Percentiles rank a stretch among this genome's conserved stretches.
Evolutionary conservation across 1,284 basidiomycete species (phyloP).

Genomic region (Polyporus tsugae): DNA sequence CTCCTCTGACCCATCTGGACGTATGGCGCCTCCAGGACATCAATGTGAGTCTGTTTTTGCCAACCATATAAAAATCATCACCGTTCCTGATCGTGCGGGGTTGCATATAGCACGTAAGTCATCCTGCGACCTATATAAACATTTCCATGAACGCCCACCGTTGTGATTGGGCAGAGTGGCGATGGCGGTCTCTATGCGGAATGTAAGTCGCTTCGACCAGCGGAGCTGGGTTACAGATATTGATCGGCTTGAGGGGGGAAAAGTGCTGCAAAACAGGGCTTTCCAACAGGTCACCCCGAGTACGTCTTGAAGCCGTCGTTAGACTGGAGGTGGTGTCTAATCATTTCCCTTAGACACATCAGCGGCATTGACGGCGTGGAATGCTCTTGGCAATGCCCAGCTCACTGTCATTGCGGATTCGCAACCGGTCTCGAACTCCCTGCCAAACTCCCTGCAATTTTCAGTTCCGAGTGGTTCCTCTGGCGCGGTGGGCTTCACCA

Average conservation of each 20-base stretch:
- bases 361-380: constrained; percentile 62
- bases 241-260: background rate
- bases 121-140: background rate
- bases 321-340: background rate
- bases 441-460: constrained; percentile 71
- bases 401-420: constrained; percentile 63
- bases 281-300: constrained; percentile 53
- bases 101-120: constrained; percentile 39
- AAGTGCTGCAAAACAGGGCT: constrained; percentile 50
- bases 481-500: constrained; percentile 64
- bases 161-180: constrained; percentile 41
- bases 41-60: constrained; percentile 41
- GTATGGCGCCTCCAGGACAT: constrained; percentile 44
- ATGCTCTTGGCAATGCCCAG: constrained; percentile 54
- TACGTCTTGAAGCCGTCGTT: constrained; percentile 33
- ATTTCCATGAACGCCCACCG: constrained; percentile 9
- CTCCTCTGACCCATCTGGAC: constrained; percentile 5
- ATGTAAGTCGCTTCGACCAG: constrained; percentile 34
- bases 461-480: constrained; percentile 51
- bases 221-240: background rate
- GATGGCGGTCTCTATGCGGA: constrained; percentile 52
- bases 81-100: background rate
- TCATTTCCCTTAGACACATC: constrained; percentile 44
- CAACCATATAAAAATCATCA: background rate
- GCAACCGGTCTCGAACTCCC: constrained; percentile 61